phyloP scores from a whole-genome alignment of 2,329 filamentous ascomycete genomes.

The Trichoderma koningiopsis region DNA sequence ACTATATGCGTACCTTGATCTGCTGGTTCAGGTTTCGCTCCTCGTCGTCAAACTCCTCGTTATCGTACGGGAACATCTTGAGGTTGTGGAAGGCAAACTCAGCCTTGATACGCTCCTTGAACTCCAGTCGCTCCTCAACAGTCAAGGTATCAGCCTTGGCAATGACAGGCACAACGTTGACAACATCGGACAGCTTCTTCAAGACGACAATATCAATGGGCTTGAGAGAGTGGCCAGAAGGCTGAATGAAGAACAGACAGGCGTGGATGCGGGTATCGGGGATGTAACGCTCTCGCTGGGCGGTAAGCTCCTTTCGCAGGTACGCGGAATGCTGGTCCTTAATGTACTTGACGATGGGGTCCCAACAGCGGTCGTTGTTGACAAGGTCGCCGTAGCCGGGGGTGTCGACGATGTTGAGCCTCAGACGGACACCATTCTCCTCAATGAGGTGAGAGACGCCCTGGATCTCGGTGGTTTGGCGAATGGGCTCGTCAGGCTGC shows the following conservation, averaged over 20 bases:
- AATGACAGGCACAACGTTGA: conserved; percentile 98
- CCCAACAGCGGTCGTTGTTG: conserved; percentile 99
- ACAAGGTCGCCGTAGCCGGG: conserved; percentile 97
- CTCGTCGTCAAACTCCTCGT: conserved; percentile 97
- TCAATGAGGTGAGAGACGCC: conserved; percentile 98
- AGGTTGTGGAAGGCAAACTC: conserved; percentile 99
- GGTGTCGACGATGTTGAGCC: conserved; percentile 98
- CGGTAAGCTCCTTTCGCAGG: conserved; percentile 97
- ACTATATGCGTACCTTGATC: conserved; percentile 76
- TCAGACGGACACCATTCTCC: conserved; percentile 96
- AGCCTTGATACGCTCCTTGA: conserved; percentile 99
- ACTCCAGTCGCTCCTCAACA: conserved; percentile 89
- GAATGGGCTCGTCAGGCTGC: conserved; percentile 87
- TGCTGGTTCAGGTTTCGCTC: conserved; percentile 90
- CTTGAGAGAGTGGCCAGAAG: conserved; percentile 96
- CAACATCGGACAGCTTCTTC: conserved; percentile 99
- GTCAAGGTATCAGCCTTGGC: conserved; percentile 97
- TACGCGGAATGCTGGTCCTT: conserved; percentile 99
- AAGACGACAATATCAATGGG: conserved; percentile 99
- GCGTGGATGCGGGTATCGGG: conserved; percentile 99
- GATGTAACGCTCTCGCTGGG: conserved; percentile 98
- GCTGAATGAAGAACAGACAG: conserved; percentile 99
- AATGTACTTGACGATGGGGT: conserved; percentile 99
- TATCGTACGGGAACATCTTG: conserved; percentile 99
- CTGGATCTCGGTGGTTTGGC: conserved; percentile 97